Evolutionary conservation across 495 filamentous ascomycete species (phyloP).

Genomic region (Polyplosphaeria fusca): DNA sequence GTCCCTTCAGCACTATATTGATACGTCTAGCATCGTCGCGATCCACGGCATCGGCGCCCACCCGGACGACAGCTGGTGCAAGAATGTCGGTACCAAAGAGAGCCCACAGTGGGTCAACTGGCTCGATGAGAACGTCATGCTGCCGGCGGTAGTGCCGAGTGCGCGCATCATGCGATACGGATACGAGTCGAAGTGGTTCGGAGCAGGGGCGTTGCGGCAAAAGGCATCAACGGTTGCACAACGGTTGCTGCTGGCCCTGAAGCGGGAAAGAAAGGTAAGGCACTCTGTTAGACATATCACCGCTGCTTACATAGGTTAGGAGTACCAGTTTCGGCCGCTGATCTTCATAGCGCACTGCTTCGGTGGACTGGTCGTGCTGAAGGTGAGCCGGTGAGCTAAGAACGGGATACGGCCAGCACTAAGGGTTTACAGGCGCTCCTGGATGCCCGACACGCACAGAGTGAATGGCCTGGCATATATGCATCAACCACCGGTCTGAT

Average conservation of each 20-base stretch:
- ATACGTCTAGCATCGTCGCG: conserved; percentile 30
- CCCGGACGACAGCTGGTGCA: conserved; percentile 34
- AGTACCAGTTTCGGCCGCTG: conserved; percentile 9
- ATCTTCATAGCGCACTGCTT: conserved; percentile 20
- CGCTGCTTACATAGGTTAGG: conserved; percentile 6
- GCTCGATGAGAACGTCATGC: conserved; percentile 28
- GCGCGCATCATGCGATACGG: conserved; percentile 36
- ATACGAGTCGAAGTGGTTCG: conserved; percentile 33
- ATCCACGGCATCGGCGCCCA: conserved; percentile 35
- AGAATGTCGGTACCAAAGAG: conserved; percentile 27
- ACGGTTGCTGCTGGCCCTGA: conserved; percentile 9
- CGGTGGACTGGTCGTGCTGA: too few species aligned
- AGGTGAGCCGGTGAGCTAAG: too few species aligned
- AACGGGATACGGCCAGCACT: too few species aligned
- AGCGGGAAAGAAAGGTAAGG: conserved; percentile 10
- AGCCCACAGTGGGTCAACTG: too few species aligned
- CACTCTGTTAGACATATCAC: neutral
- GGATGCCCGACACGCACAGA: conserved; percentile 6
- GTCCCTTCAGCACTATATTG: neutral
- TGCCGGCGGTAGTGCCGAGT: conserved; percentile 25
- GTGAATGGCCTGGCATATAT: conserved; percentile 19
- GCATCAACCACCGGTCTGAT: conserved; percentile 15
- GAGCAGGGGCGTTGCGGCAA: conserved; percentile 19
- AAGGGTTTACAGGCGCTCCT: conserved; percentile 16
- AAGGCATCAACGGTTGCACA: conserved; percentile 21